Conservation (phyloP, 345 rosid species). For the Citrus unshiu region DNA sequence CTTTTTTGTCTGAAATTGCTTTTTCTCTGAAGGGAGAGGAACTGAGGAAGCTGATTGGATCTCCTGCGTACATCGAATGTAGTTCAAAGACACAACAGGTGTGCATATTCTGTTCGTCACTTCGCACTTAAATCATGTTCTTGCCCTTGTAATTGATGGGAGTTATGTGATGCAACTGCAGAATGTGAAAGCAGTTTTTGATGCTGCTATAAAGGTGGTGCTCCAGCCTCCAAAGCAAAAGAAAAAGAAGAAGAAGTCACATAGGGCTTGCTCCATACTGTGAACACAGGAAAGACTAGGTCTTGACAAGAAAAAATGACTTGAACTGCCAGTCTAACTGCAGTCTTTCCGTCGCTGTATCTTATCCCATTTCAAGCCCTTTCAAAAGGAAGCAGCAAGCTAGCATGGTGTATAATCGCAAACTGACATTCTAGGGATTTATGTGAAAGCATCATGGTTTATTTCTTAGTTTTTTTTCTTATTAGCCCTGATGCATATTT, state of each 20-base stretch:
- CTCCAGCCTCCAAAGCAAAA: conserved; percentile 84
- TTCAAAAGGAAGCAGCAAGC: conserved; percentile 6
- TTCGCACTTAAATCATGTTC: neutral
- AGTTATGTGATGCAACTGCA: conserved; percentile 21
- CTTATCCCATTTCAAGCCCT: neutral
- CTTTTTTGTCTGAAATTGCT: neutral
- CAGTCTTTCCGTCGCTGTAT: neutral
- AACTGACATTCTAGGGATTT: conserved; percentile 28
- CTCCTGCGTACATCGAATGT: conserved; percentile 89
- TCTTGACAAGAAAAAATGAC: conserved; percentile 14
- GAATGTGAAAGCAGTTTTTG: conserved; percentile 89
- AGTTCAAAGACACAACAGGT: conserved; percentile 97
- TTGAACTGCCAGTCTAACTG: neutral
- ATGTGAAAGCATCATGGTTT: conserved; percentile 23
- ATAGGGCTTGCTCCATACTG: conserved; percentile 62
- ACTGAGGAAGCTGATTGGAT: conserved; percentile 74
- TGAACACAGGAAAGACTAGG: conserved; percentile 29
- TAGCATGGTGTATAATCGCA: conserved; percentile 26
- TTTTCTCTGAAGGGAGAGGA: conserved; percentile 76
- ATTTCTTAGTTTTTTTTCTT: conserved; percentile 13
- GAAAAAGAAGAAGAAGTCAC: conserved; percentile 78
- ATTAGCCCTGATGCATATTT: conserved; percentile 19
- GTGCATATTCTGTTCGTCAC: neutral
- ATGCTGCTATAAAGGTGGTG: conserved; percentile 79
- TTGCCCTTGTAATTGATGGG: neutral